Evolutionary conservation across 1,139 yeast genomes (phyloP), one percentile per base, ranked within the genome.

Genomic region (Trichomonascaceae sp.): DNA sequence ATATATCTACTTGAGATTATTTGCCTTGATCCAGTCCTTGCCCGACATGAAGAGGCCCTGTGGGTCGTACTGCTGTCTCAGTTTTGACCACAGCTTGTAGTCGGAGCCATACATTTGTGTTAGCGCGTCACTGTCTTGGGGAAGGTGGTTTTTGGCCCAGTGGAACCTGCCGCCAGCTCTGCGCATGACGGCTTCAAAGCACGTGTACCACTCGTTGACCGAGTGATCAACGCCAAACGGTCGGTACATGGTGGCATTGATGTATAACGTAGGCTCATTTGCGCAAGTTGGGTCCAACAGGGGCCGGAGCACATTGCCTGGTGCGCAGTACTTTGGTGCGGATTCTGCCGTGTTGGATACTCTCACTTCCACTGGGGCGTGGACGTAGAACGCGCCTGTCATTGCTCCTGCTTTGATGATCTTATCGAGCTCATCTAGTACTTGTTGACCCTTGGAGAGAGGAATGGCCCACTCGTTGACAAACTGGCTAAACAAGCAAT

Each of bases 381-480:
- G 97, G 13, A 85, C 95, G 49, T 67, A 89, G 57, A 69, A 87
- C 18, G 72, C 74, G 32, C 73, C 74, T 4, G 59, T 54, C 4
- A 54, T 48, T 23, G 77, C 76, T 22, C 93, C 95, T 9, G 59
- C 62, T 23, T 65, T 51, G 34, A 87, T 80, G 4, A 71, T 67
- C 16, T 65, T 65, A 40, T 78, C 71, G 43, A 87, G 64, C 34
- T 79, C 63, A 35, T 69, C 64, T 44, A 87, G 67, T 9, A 79
- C 75, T 33, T 75, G 77, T 5, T 75, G 75, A 6, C 97, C 97
- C 39, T 71, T 69, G 18, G 62, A 66, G 51, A 89, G 62, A 20
- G 97, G 97, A 36, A 93, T 73, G 11, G 89, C 84, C 98, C 98
- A 89, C 60, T 89, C 98, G 52, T 87, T 76, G 36, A 89, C 98